Base-by-base conservation (phyloP, 306 rosid species). In the Glycyrrhiza uralensis region DNA sequence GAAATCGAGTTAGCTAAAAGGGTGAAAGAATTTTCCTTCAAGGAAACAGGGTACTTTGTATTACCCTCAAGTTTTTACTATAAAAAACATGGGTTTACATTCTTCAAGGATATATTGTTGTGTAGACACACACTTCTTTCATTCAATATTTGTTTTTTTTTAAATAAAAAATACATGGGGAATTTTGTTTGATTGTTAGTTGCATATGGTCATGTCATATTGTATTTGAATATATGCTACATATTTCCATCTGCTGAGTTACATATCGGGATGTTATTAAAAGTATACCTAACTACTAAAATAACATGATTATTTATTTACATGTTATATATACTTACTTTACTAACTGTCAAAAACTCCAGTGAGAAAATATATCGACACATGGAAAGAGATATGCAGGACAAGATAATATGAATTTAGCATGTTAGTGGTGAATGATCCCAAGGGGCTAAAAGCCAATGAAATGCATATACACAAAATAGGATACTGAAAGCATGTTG, bases 1-100 rank as follows among this genome's bases (percentile, higher is more conserved):
- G 96, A 93, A 85, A 93, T 93, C 64, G 98, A 93, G 86, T 76
- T 90, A 47, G 98, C 96, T 61, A 87, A 49, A 80, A 85, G 89
- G 74, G 87, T 94, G 58, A 94, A 94, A 81, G 98, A 94, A 19
- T 91, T 89, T 57, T 91, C 97, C 71, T 91, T 82, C 77, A 87
- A 81, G 79, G 96, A 91, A 81, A 91, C 96, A 9, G 98, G 98
- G 98, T 94, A 86, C 20, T 5, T 68, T 68, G 4, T 20, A 45
- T 59, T 59, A 58, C 5, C 41, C 51, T 20, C 1, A 2, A 45
- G 42, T 45, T 46, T 32, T 46, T 19, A 9, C 39, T 42, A 2
- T 18, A 30, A 52, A 70, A 58, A 19, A 3, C 10, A 11, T 1
- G 32, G 11, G 29, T 15, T 41, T 56, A 13, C 19, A 71, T 66